phyloP scores from a whole-genome alignment of 805 yeast species.

The Candida sphagnicola region DNA sequence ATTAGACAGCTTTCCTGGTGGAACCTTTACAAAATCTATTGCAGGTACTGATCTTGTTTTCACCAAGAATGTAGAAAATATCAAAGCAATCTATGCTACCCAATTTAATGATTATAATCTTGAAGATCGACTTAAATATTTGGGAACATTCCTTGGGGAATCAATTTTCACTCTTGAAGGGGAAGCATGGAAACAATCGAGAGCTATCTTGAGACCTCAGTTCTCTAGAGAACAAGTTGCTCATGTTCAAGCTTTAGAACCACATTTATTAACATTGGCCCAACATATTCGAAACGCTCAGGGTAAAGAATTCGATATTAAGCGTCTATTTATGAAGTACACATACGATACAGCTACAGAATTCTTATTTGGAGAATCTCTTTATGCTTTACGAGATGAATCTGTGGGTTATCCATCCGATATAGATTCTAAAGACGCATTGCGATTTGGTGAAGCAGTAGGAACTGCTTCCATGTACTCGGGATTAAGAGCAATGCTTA shows the following conservation, averaged over 20 bases:
- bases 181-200: too few species aligned
- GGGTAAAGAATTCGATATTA: too few species aligned
- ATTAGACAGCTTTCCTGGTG: conserved; percentile 6
- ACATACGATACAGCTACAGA: too few species aligned
- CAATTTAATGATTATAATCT: conserved; percentile 34
- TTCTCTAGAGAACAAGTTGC: too few species aligned
- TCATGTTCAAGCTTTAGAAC: too few species aligned
- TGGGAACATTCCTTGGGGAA: conserved; percentile 28
- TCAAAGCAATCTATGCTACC: conserved; percentile 36
- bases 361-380: too few species aligned
- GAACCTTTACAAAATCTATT: conserved; percentile 9
- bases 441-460: conserved; percentile 31
- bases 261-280: too few species aligned
- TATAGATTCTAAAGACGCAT: conserved; percentile 24
- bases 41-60: conserved; percentile 17
- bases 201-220: too few species aligned
- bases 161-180: too few species aligned
- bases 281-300: too few species aligned
- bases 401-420: conserved; percentile 23
- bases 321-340: too few species aligned
- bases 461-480: conserved; percentile 29
- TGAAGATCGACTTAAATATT: conserved; percentile 30
- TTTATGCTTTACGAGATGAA: too few species aligned
- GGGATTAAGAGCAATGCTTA: conserved; percentile 33
- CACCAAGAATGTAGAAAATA: conserved; percentile 33